Evolutionary conservation across 225 moss, liverwort and hornwort species (phyloP).

Genomic region (Physcomitrellopsis africana): DNA sequence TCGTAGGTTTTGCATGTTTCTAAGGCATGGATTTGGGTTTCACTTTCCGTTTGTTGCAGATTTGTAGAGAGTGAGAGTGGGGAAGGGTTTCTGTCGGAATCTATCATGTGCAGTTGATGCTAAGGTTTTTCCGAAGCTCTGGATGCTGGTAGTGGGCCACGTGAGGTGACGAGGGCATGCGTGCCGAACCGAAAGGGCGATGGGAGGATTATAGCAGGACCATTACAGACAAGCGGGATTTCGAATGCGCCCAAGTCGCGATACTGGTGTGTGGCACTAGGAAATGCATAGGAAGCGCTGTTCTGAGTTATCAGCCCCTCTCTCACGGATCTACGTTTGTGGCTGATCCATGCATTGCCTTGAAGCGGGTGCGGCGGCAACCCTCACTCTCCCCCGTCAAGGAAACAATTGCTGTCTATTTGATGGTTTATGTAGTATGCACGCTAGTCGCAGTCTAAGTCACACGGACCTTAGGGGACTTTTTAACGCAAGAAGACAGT

Average conservation of each 20-base stretch:
- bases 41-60: too few species aligned
- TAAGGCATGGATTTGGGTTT: too few species aligned
- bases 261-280: background rate
- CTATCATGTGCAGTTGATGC: background rate
- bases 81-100: too few species aligned
- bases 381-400: background rate
- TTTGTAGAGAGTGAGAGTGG: too few species aligned
- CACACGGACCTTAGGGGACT: background rate
- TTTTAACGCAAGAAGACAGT: too few species aligned
- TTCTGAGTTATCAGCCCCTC: background rate
- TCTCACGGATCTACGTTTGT: background rate
- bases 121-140: background rate
- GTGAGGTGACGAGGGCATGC: background rate
- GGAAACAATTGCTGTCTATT: background rate
- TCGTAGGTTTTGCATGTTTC: too few species aligned
- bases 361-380: too few species aligned
- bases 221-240: background rate
- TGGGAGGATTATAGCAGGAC: background rate
- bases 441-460: background rate
- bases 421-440: background rate
- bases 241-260: conserved; percentile 3
- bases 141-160: background rate
- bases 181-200: too few species aligned
- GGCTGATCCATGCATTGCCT: background rate
- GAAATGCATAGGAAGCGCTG: background rate